Evolutionary conservation across 306 rosid species (phyloP), one percentile per base, ranked within the genome.

Genomic region (Vigna radiata): DNA sequence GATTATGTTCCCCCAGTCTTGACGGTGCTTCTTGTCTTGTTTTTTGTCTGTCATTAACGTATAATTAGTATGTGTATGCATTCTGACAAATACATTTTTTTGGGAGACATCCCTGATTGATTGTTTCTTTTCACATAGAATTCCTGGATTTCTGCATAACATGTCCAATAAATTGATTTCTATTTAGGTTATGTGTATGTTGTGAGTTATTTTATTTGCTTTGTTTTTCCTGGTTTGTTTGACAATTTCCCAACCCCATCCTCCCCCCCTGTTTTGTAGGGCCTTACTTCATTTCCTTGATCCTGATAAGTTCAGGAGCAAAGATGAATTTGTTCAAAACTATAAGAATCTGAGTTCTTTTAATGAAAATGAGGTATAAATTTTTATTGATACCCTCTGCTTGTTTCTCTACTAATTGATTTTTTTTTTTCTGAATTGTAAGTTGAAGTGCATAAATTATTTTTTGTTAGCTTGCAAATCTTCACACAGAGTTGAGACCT

Each of bases 271-370:
- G 68, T 82, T 72, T 18, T 73, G 7, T 79, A 96, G 99, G 99
- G 99, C 99, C 79, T 83, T 96, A 86, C 98, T 96, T 67, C 99
- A 96, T 87, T 96, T 96, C 83, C 97, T 96, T 31, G 99, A 96
- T 85, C 81, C 82, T 43, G 88, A 86, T 68, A 93, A 96, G 87
- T 96, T 96, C 89, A 92, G 82, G 76, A 92, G 83, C 83, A 96
- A 89, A 86, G 99, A 96, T 74, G 99, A 96, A 43, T 96, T 96
- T 87, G 89, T 96, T 69, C 98, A 96, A 72, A 96, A 88, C 83
- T 96, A 96, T 83, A 96, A 96, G 90, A 96, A 96, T 82, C 94
- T 96, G 68, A 96, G 99, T 87, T 96, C 98, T 8, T 96, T 96
- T 76, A 90, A 96, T 85, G 99, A 96, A 85, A 96, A 52, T 76